phyloP scores from a whole-genome alignment of 2,329 filamentous ascomycete genomes.

The Pseudogymnoascus sp. region DNA sequence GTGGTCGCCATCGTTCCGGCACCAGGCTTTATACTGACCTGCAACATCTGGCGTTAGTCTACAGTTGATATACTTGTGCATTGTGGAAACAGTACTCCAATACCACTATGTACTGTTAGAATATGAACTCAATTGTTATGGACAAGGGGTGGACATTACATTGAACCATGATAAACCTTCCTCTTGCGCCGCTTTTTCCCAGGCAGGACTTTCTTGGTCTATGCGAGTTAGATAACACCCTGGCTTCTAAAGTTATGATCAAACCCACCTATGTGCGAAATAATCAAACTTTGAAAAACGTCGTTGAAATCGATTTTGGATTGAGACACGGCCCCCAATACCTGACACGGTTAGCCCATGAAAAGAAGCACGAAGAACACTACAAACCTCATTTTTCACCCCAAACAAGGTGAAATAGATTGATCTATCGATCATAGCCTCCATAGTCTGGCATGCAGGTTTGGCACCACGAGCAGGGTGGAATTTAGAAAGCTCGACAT shows the following conservation, averaged over 20 bases:
- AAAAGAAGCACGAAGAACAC: not conserved
- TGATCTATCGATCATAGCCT: constrained; percentile 11
- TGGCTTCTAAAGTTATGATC: not conserved
- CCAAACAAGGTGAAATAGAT: constrained; percentile 15
- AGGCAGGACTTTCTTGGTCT: constrained; percentile 14
- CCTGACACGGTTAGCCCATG: constrained; percentile 13
- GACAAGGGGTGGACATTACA: constrained; percentile 14
- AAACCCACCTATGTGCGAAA: constrained; percentile 14
- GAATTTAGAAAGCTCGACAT: constrained; percentile 27
- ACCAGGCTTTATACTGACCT: constrained; percentile 31
- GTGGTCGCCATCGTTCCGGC: constrained; percentile 25
- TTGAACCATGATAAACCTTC: constrained; percentile 12
- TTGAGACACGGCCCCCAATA: constrained; percentile 3
- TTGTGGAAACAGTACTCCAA: constrained; percentile 15
- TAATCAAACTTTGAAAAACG: constrained; percentile 13
- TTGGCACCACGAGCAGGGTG: constrained; percentile 25
- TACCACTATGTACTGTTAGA: constrained; percentile 18
- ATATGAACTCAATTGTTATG: not conserved
- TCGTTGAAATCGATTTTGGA: constrained; percentile 12
- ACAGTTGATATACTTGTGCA: constrained; percentile 13
- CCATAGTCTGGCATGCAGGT: not conserved
- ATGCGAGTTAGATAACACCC: constrained; percentile 2
- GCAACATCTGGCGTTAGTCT: constrained; percentile 16
- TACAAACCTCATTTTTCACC: constrained; percentile 16
- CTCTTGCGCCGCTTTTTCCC: constrained; percentile 14